Evolutionary conservation across 2,329 filamentous ascomycete genomes (phyloP).

Genomic region (Hymenoscyphus albidus): DNA sequence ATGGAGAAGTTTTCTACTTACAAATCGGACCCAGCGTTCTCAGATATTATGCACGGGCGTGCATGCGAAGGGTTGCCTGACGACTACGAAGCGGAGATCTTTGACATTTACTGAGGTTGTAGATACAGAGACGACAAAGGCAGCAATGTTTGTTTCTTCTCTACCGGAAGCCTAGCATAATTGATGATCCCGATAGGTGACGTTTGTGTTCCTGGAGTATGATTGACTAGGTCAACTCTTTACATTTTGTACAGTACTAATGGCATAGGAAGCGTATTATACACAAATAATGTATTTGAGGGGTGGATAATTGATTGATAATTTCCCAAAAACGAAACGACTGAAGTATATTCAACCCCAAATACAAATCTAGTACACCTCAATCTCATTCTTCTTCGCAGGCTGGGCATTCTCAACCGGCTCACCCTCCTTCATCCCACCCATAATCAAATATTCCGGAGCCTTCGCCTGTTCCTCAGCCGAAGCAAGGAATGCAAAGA

Average conservation of each 20-base stretch:
- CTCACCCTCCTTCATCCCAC: slow-evolving; percentile 46
- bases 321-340: neutral
- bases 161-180: no score
- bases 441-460: slow-evolving; percentile 46
- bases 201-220: no score
- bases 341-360: neutral
- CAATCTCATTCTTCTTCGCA: neutral
- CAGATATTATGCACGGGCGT: neutral
- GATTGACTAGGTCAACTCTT: no score
- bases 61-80: neutral
- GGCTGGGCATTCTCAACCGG: neutral
- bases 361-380: neutral
- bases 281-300: no score
- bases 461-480: slow-evolving; percentile 45
- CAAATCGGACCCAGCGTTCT: neutral
- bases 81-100: neutral
- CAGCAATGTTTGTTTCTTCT: no score
- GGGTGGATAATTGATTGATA: neutral
- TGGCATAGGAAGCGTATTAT: no score
- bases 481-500: slow-evolving; percentile 42
- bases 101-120: neutral
- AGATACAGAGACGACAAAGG: no score
- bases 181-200: no score
- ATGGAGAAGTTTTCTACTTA: neutral
- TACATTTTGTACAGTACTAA: no score